A percentile compares a stretch with the other conserved stretches of the same genome.
phyloP scores from a whole-genome alignment of 139 green algal species.

The Auxenochlorella pyrenoidosa region DNA sequence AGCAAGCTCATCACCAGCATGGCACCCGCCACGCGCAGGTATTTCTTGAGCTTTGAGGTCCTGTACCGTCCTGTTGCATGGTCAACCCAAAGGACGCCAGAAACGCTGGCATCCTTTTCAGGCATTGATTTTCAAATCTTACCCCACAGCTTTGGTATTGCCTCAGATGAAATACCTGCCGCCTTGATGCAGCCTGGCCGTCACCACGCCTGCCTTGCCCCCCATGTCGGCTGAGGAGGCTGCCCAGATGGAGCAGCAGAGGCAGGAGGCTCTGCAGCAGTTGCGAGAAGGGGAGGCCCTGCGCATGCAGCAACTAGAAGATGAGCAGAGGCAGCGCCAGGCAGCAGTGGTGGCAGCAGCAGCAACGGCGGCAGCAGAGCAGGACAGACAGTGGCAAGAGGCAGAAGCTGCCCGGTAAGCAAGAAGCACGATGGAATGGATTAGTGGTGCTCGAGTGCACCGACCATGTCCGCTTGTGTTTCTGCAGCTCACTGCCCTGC shows the following conservation, averaged over 20 bases:
- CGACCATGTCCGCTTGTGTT: not conserved
- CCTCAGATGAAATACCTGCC: not conserved
- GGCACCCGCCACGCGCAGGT: constrained; percentile 37
- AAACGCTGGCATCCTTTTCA: too few relatives aligned
- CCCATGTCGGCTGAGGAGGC: constrained; percentile 16
- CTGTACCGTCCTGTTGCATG: too few relatives aligned
- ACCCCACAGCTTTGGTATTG: too few relatives aligned
- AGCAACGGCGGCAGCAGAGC: constrained; percentile 1
- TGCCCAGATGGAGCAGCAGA: constrained; percentile 14
- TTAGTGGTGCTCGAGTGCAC: not conserved
- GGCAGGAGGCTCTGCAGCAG: not conserved
- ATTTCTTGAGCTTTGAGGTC: not conserved
- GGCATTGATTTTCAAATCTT: too few relatives aligned
- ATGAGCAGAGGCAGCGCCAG: not conserved
- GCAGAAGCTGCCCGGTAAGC: constrained; percentile 8
- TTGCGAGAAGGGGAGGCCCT: constrained; percentile 2
- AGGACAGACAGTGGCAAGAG: constrained; percentile 1
- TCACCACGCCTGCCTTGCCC: constrained; percentile 20
- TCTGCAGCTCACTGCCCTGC: not conserved
- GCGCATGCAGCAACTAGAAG: not conserved
- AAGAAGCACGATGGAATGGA: not conserved
- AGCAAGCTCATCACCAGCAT: constrained; percentile 32
- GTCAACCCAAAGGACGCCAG: too few relatives aligned
- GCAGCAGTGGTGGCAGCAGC: not conserved
- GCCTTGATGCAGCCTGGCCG: not conserved